phyloP scores from a whole-genome alignment of 73 alveolate genomes.

The Paramecium biaurelia region DNA sequence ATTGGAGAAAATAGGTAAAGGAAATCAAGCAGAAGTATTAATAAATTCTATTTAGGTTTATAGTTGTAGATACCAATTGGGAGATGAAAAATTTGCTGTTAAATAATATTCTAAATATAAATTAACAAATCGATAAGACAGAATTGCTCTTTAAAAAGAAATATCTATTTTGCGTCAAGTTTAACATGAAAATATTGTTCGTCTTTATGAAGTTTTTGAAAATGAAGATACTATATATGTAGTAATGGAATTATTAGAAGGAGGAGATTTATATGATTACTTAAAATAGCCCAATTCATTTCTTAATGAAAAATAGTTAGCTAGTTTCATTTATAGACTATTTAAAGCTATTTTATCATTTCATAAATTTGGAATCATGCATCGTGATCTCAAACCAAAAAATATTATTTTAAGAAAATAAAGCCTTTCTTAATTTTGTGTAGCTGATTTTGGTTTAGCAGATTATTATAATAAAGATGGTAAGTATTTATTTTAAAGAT shows the following conservation, averaged over 20 bases:
- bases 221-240: not conserved
- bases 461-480: conserved; percentile 11
- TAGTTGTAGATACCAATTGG: not conserved
- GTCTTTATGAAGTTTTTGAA: not conserved
- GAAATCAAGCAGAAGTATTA: not conserved
- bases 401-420: not conserved
- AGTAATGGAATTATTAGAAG: not conserved
- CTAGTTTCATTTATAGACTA: not conserved
- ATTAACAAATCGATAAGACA: not conserved
- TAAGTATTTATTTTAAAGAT: not conserved
- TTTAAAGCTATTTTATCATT: not conserved
- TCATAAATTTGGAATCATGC: conserved; percentile 24
- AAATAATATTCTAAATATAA: not conserved
- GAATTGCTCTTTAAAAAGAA: not conserved
- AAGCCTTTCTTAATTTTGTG: not conserved
- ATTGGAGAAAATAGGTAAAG: not conserved
- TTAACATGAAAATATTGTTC: not conserved
- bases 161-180: not conserved
- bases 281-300: not conserved
- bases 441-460: conserved; percentile 62
- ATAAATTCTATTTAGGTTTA: not conserved
- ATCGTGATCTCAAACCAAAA: conserved; percentile 61
- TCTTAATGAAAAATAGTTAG: not conserved
- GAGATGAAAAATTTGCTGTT: not conserved
- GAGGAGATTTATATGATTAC: not conserved